Base-by-base conservation (phyloP, 805 yeast species). In the Teunomyces funiuensis region DNA sequence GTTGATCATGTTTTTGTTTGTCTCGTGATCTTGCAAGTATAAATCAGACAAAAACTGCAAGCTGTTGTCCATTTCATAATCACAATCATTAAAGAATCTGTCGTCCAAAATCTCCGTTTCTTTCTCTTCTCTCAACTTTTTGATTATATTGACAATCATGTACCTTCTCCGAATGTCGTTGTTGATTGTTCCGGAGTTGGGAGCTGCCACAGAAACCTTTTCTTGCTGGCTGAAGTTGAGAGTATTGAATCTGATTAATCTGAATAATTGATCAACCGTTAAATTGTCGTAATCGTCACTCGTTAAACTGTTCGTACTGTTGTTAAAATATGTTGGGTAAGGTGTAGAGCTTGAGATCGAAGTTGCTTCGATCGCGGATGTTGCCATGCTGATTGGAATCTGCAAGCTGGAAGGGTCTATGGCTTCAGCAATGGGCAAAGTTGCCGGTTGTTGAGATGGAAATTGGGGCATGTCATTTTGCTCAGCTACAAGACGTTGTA, bases 11-110 rank as follows among this genome's bases (percentile, higher is more conserved):
- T 49, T 50, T 11, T 57, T 51, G 39, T 58, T 56, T 26, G 55
- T 47, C 22, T 61, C 58, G 36, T 51, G 54, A 45, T 70, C 73
- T 47, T 66, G 70, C 30, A 69, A 47, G 44, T 63, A 70, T 47
- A 69, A 45, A 45, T 70, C 72, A 33, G 66, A 60, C 39, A 70
- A 57, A 43, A 70, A 70, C 44, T 66, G 70, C 23, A 70, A 54
- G 45, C 59, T 60, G 42, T 61, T 65, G 53, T 70, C 74, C 76
- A 70, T 70, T 11, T 65, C 71, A 47, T 56, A 63, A 38, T 69
- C 73, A 33, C 50, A 43, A 36, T 61, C 68, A 36, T 54, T 55
- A 17, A 54, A 40, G 44, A 60, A 55, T 19, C 58, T 44, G 31
- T 57, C 61, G 44, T 68, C 72, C 15, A 61, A 52, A 15, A 61